A percentile compares a stretch with the other conserved stretches of the same genome.
Conservation (phyloP, 1,284 basidiomycete genomes). For the Apiotrichum brassicae region DNA sequence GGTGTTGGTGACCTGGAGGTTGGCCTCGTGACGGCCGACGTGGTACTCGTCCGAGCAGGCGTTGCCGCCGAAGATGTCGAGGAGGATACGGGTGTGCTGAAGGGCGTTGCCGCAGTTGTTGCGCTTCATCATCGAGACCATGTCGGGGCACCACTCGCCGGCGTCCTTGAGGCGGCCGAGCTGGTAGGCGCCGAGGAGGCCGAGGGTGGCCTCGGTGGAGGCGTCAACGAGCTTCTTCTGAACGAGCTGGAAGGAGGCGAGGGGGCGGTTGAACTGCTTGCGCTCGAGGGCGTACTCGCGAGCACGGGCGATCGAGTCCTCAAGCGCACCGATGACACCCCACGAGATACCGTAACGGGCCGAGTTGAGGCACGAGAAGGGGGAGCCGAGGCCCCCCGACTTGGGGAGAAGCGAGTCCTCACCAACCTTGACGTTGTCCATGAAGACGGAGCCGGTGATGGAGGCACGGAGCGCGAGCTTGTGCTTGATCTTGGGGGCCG, state of each 20-base stretch:
- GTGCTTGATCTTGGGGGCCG: constrained; percentile 82
- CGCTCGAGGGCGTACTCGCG: constrained; percentile 78
- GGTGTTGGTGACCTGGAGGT: constrained; percentile 85
- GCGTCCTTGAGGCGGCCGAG: constrained; percentile 84
- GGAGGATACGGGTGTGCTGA: constrained; percentile 66
- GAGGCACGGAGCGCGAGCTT: constrained; percentile 86
- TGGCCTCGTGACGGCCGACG: constrained; percentile 81
- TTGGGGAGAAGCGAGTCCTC: constrained; percentile 68
- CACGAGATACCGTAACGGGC: constrained; percentile 87
- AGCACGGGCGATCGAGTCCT: constrained; percentile 77
- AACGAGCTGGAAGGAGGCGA: constrained; percentile 90
- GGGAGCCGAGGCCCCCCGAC: constrained; percentile 66
- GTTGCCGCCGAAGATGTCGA: constrained; percentile 88
- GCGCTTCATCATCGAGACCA: constrained; percentile 89
- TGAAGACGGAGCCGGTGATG: constrained; percentile 85
- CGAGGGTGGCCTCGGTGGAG: constrained; percentile 73
- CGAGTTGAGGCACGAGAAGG: constrained; percentile 86
- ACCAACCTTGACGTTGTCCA: constrained; percentile 71
- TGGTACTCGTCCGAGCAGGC: constrained; percentile 84
- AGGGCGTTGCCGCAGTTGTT: constrained; percentile 94
- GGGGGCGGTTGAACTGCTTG: constrained; percentile 77
- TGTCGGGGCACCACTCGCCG: constrained; percentile 73
- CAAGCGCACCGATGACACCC: constrained; percentile 89
- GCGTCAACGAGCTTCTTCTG: constrained; percentile 97
- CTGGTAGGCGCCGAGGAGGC: constrained; percentile 67